Percentiles rank a stretch among this genome's conserved stretches.
phyloP scores from a whole-genome alignment of 495 filamentous ascomycete genomes.

The Talaromyces proteolyticus region DNA sequence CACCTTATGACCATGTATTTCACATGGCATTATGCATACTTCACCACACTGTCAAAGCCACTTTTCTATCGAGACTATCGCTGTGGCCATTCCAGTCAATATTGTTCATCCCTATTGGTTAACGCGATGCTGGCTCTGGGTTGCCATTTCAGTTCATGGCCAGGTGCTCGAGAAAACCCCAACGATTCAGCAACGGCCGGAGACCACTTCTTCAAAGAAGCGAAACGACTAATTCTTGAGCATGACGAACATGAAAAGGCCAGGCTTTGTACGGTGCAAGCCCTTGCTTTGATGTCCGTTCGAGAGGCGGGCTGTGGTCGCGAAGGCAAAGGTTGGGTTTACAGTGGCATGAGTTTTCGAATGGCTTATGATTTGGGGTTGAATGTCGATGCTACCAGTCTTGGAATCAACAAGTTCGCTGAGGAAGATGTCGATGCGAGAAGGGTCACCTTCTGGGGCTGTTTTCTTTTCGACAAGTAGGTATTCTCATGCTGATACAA shows the following conservation, averaged over 20 bases:
- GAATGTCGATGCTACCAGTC: slow-evolving; percentile 73
- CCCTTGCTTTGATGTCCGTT: slow-evolving; percentile 91
- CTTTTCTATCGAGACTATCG: slow-evolving; percentile 87
- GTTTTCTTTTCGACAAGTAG: slow-evolving; percentile 92
- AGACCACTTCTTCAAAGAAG: slow-evolving; percentile 95
- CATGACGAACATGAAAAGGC: slow-evolving; percentile 93
- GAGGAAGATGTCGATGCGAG: slow-evolving; percentile 87
- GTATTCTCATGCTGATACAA: slow-evolving; percentile 9
- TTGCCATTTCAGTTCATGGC: slow-evolving; percentile 85
- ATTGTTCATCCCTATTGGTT: slow-evolving; percentile 86
- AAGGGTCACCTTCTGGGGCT: slow-evolving; percentile 96
- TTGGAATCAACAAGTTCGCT: slow-evolving; percentile 54
- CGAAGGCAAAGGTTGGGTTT: slow-evolving; percentile 96
- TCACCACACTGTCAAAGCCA: slow-evolving; percentile 84
- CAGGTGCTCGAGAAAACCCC: slow-evolving; percentile 61
- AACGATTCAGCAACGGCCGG: slow-evolving; percentile 80
- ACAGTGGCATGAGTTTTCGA: slow-evolving; percentile 97
- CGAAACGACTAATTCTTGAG: slow-evolving; percentile 81
- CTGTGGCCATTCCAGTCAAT: slow-evolving; percentile 55
- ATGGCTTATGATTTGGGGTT: slow-evolving; percentile 94
- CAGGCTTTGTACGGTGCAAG: slow-evolving; percentile 89
- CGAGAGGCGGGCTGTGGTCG: slow-evolving; percentile 92
- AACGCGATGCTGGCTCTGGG: slow-evolving; percentile 96
- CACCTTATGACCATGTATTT: slow-evolving; percentile 98
- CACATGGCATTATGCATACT: slow-evolving; percentile 96